Base-by-base conservation (phyloP, 768 basidiomycete genomes). In the Lentinus brumalis region DNA sequence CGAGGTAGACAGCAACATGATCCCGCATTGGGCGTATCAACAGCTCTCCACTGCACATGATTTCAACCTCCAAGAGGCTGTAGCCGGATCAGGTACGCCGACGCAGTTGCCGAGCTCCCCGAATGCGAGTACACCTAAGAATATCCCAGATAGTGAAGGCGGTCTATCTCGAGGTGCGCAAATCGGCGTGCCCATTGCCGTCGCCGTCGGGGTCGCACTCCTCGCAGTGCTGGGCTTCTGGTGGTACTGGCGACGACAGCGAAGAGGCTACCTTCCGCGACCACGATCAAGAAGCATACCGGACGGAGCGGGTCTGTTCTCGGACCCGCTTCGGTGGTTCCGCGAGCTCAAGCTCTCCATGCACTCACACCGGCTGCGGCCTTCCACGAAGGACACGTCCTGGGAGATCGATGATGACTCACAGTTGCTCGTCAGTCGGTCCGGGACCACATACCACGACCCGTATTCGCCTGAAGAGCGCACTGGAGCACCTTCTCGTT, bases 351-450 rank as follows among this genome's bases (percentile, higher is more conserved):
- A 47, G 30, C 46, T 52, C n/a, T 41, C 31, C 26, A 15, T 38
- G 26, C 39, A 52, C 38, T 54, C 56, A n/a, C 53, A 46, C 12
- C 56, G 56, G 5, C 61, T 62, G 26, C 61, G 46, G 2, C 56
- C 51, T 12, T 57, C 51, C 8, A 53, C 41, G 45, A 62, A 62
- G 52, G 45, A 57, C 45, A 53, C 61, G 39, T 56, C 47, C 46
- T 62, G 61, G 61, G 61, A 50, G 39, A 62, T 62, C 56, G 61
- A 62, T 31, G 57, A 44, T 3, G 50, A 58, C 44, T n/a, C 5
- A 2, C 10, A 51, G 12, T 15, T 15, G 31, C 50, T 38, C 46
- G 12, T n/a, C 38, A 45, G 31, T 51, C 35, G 32, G 31, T 42
- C 16, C 8, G 53, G 42, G 50, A 16, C 5, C 31, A 18, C 40